These are phyloP conservation scores for Cladophialophora psammophila DNA, from an alignment of 2,329 filamentous ascomycete species.

Conservation along the genomic window DNA sequence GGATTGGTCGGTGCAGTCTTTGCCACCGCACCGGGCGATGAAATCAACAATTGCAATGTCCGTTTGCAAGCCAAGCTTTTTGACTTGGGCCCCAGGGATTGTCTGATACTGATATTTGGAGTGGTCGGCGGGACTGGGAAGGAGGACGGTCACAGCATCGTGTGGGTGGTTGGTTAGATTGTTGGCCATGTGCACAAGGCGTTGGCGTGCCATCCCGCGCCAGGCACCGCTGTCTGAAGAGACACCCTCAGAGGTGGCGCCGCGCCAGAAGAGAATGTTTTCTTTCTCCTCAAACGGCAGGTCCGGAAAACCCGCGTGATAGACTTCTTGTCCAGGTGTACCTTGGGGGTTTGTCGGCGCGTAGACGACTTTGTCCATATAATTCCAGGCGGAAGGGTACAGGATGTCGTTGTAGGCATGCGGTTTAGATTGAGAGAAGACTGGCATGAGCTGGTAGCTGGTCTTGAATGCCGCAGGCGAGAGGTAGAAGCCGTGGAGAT, in stretches of 20 bases:
- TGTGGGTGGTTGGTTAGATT: conserved; percentile 57
- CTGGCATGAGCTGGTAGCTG: conserved; percentile 70
- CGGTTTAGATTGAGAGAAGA: conserved; percentile 79
- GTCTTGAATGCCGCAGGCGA: conserved; percentile 68
- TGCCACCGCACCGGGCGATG: conserved; percentile 62
- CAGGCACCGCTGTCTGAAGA: conserved; percentile 59
- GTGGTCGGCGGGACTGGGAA: conserved; percentile 52
- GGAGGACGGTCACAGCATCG: conserved; percentile 61
- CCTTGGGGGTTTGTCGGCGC: conserved; percentile 56
- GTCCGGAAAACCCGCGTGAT: conserved; percentile 53
- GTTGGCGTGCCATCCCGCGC: conserved; percentile 73
- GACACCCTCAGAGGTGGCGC: conserved; percentile 66
- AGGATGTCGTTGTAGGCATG: conserved; percentile 78
- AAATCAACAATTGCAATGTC: conserved; percentile 67
- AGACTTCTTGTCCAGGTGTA: conserved; percentile 39
- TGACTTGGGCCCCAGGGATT: conserved; percentile 50
- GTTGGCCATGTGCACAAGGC: conserved; percentile 73
- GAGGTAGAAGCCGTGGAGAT: conserved; percentile 76
- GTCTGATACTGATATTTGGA: conserved; percentile 63
- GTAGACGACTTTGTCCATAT: conserved; percentile 64
- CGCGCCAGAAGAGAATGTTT: conserved; percentile 76
- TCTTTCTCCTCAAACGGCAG: conserved; percentile 67
- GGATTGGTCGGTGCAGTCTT: conserved; percentile 62
- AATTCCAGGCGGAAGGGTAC: conserved; percentile 71
- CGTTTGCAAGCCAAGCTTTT: conserved; percentile 61